phyloP scores from a whole-genome alignment of 1,284 basidiomycete genomes.

The Peniophora sp. region DNA sequence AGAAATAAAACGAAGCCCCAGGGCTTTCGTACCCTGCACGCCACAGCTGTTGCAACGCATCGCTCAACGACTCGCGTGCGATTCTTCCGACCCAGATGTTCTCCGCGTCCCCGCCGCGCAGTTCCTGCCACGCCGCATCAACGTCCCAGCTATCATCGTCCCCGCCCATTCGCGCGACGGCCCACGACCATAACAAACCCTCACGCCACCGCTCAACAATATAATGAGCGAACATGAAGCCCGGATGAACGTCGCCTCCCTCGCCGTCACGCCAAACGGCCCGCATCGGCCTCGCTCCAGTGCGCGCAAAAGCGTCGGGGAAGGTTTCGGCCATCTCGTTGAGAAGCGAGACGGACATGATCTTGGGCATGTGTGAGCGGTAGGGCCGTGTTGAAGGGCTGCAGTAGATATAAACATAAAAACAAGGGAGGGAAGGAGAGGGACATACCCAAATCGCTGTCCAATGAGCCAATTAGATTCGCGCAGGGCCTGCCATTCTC shows the following conservation, averaged over 20 bases:
- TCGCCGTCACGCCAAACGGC: constrained; percentile 17
- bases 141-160: constrained; percentile 20
- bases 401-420: too few relatives aligned
- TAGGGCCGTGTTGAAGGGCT: constrained; percentile 21
- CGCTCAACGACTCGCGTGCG: constrained; percentile 8
- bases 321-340: constrained; percentile 22
- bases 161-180: constrained; percentile 23
- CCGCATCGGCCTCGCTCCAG: constrained; percentile 25
- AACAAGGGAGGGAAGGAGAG: too few relatives aligned
- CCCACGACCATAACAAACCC: constrained; percentile 33
- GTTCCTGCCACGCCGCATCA: constrained; percentile 26
- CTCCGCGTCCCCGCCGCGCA: constrained; percentile 14
- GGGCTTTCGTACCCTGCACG: constrained; percentile 10
- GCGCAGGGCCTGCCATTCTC: constrained; percentile 25
- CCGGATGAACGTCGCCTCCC: constrained; percentile 24
- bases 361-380: constrained; percentile 29
- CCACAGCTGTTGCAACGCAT: constrained; percentile 6
- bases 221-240: constrained; percentile 28
- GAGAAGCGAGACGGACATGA: constrained; percentile 23
- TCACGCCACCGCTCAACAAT: constrained; percentile 33
- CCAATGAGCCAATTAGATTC: constrained; percentile 19
- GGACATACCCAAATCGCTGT: constrained; percentile 6
- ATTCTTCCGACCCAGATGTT: constrained; percentile 4
- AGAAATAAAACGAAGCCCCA: constrained; percentile 12
- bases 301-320: constrained; percentile 18